Evolutionary conservation across 2,329 filamentous ascomycete species (phyloP), one percentile per base, ranked within the genome.

Genomic region (Alternaria postmessia): DNA sequence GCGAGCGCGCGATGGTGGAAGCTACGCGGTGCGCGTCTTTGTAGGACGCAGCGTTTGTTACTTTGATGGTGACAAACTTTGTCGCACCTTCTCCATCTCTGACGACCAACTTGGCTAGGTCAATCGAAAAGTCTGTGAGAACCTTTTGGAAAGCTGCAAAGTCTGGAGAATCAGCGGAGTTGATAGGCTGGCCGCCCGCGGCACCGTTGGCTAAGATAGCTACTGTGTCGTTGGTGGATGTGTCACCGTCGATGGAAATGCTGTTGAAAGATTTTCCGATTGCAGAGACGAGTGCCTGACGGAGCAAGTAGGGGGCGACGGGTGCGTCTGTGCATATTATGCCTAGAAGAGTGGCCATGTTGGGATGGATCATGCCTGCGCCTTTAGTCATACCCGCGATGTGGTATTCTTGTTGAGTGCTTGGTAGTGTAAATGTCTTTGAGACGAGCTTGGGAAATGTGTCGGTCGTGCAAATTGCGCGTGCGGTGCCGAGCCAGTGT

Each of bases 291-390:
- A 98, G 89, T 14, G 95, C 85, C 0, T 84, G 79, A 49, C 89
- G 87, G 60, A 97, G 87, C 9, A 90, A 85, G 1, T 80, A 75
- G 4, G 91, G 84, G 0, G 88, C 85, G 72, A 98, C 87, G 30
- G 93, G 91, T 1, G 91, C 94, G 71, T 99, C 95, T 14, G 95
- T 99, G 73, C 92, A 93, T 73, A 98, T 86, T 62, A 98, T 91
- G 54, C 92, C 93, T 36, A 99, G 88, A 34, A 98, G 87, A 1
- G 95, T 99, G 30, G 93, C 95, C 94, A 99, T 97, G 83, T 99
- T 98, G 48, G 95, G 95, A 76, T 97, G 94, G 78, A 99, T 97
- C 95, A 99, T 99, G 74, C 95, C 95, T 5, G 95, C 95, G 58
- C 95, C 95, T 83, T 99, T 99, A 73, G 94, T 96, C 88, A 96